Percentiles rank a stretch among this genome's conserved stretches.
Evolutionary conservation across 1,139 yeast genomes (phyloP).

Genomic region (Spencermartinsiella ligniputridi): DNA sequence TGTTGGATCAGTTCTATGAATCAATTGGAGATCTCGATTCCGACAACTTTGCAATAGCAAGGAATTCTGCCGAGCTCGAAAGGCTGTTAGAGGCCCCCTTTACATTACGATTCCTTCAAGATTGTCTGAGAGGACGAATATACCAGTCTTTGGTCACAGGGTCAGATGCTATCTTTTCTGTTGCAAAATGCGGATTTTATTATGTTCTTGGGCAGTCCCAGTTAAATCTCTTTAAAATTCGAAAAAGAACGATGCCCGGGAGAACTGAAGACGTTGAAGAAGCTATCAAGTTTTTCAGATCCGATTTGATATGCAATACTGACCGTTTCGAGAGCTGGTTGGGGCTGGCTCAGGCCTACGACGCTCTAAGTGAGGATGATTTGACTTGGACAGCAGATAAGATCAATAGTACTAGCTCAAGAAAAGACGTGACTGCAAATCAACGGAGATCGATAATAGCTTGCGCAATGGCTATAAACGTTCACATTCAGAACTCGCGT

Average conservation of each 20-base stretch:
- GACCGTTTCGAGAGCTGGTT: slow-evolving; percentile 83
- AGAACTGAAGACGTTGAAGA: slow-evolving; percentile 75
- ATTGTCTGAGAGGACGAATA: slow-evolving; percentile 55
- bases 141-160: slow-evolving; percentile 39
- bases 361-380: slow-evolving; percentile 80
- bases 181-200: slow-evolving; percentile 56
- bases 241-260: slow-evolving; percentile 72
- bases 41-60: slow-evolving; percentile 34
- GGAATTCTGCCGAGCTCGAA: slow-evolving; percentile 41
- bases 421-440: slow-evolving; percentile 54
- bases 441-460: slow-evolving; percentile 72
- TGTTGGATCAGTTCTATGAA: slow-evolving; percentile 68
- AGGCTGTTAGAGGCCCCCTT: slow-evolving; percentile 51
- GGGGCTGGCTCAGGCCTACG: slow-evolving; percentile 74
- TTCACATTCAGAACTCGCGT: slow-evolving; percentile 32
- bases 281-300: slow-evolving; percentile 59
- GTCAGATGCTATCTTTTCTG: slow-evolving; percentile 33
- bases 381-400: slow-evolving; percentile 89
- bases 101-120: slow-evolving; percentile 47
- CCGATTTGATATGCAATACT: slow-evolving; percentile 64
- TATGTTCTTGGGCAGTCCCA: slow-evolving; percentile 69
- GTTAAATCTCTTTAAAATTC: slow-evolving; percentile 56
- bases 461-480: slow-evolving; percentile 70
- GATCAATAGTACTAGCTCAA: slow-evolving; percentile 59
- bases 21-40: slow-evolving; percentile 65